phyloP scores from a whole-genome alignment of 345 rosid genomes.

The Euphorbia tirucalli region DNA sequence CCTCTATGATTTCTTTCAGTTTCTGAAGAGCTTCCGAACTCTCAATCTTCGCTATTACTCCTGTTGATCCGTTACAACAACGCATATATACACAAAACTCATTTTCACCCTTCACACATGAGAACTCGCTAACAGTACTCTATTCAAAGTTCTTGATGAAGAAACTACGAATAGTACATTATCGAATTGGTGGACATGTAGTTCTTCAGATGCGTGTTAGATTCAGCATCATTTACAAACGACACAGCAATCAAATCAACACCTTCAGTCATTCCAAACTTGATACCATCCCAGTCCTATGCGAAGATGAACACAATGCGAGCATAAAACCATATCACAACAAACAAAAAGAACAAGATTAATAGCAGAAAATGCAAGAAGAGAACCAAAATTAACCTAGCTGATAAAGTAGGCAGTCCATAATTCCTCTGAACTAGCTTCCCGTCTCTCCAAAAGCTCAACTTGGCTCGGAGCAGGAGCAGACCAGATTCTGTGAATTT shows the following conservation, averaged over 20 bases:
- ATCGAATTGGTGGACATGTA: conserved; percentile 4
- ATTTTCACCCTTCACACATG: too few species aligned
- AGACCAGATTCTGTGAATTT: conserved; percentile 64
- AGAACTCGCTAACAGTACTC: too few species aligned
- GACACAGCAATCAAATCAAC: conserved; percentile 65
- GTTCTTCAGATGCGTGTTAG: conserved; percentile 49
- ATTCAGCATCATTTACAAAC: conserved; percentile 55
- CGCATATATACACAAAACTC: too few species aligned
- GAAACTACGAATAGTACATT: too few species aligned
- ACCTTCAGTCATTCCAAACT: conserved; percentile 59
- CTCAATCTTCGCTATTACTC: conserved; percentile 71
- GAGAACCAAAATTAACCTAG: conserved; percentile 35
- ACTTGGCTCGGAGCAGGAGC: conserved; percentile 65
- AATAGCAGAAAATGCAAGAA: not conserved
- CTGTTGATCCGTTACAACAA: conserved; percentile 36
- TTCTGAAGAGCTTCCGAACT: conserved; percentile 60
- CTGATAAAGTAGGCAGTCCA: conserved; percentile 52
- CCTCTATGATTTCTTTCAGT: conserved; percentile 56
- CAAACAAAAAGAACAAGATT: too few species aligned
- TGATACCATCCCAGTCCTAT: conserved; percentile 70
- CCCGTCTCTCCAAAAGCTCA: conserved; percentile 70
- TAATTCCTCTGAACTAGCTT: conserved; percentile 29
- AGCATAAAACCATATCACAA: not conserved
- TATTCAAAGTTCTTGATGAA: too few species aligned
- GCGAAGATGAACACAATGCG: not conserved